These are phyloP conservation scores for Erysimum cheiranthoides DNA, from an alignment of 345 rosid species.

Conservation along the genomic window DNA sequence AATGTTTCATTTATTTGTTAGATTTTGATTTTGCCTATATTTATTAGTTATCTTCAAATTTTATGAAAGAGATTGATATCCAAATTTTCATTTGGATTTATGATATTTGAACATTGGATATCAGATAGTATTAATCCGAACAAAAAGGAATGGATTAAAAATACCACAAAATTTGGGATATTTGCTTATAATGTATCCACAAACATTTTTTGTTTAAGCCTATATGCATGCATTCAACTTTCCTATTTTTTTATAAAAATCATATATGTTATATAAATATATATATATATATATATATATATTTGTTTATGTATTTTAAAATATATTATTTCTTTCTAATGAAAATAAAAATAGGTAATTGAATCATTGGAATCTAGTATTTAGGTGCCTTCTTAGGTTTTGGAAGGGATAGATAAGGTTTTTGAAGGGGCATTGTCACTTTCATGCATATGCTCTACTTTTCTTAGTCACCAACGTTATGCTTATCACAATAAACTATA, in stretches of 20 bases:
- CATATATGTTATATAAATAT: neutral
- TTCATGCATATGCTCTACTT: conserved; percentile 36
- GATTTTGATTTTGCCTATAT: no score
- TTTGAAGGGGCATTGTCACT: conserved; percentile 46
- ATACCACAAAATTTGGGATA: no score
- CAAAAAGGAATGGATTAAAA: no score
- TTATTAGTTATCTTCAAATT: no score
- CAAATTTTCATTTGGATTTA: no score
- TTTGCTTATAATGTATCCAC: no score
- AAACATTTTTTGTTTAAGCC: neutral
- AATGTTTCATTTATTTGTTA: no score
- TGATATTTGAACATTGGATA: no score
- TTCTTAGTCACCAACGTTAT: conserved; percentile 40
- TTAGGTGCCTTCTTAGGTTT: conserved; percentile 47
- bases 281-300: neutral
- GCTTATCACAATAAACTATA: conserved; percentile 29
- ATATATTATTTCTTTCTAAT: neutral
- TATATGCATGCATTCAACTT: neutral
- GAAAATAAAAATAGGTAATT: neutral
- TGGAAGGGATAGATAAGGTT: conserved; percentile 46
- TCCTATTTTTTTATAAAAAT: neutral
- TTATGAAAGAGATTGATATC: no score
- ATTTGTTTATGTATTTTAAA: neutral
- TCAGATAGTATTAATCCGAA: no score
- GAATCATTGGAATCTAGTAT: conserved; percentile 33